Base-by-base conservation (phyloP, 805 yeast species). In the Ogataea pilisensis region DNA sequence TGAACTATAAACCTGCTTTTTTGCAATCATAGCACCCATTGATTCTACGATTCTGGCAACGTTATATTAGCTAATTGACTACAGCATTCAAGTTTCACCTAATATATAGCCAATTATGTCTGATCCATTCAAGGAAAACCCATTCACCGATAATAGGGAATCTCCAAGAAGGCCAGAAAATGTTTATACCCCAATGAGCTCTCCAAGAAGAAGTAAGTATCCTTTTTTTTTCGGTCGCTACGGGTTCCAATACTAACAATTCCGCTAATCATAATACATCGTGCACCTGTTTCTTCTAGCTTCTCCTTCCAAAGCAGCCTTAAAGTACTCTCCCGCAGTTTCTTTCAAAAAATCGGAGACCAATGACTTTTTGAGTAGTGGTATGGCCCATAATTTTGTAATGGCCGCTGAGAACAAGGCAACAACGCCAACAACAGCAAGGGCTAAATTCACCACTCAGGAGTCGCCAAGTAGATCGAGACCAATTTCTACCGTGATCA, bases 381-480 rank as follows among this genome's bases (percentile, higher is more conserved):
- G 57, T 45, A 65, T 49, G 58, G 76, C 57, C 53, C 63, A 53
- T 57, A 71, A 60, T 28, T 64, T 65, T 41, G 50, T 65, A 13
- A 41, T 49, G 43, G 65, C 64, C 7, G 66, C 68, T 2, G 63
- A 58, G 32, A 50, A 60, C 8, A 38, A 51, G 13, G 59, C 66
- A 11, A 76, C 85, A 7, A 76, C 84, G 8, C 58, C 65, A 11
- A 79, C 65, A 11, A 79, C 86, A 7, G 77, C 84, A 8, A 70
- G 95, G 61, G 80, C 86, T 31, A 75, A 73, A 37, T 82, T 73
- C 52, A 82, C 93, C 3, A 66, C 76, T 39, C 63, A 77, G 49
- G 90, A 85, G 58, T 81, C 95, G 0, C 93, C 95, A 26, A 74
- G 69, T 41, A 75, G 89, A 57, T 71, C 71, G 31, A 68, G 65